phyloP scores from a whole-genome alignment of 768 basidiomycete genomes.

The Mycena sanguinolenta region DNA sequence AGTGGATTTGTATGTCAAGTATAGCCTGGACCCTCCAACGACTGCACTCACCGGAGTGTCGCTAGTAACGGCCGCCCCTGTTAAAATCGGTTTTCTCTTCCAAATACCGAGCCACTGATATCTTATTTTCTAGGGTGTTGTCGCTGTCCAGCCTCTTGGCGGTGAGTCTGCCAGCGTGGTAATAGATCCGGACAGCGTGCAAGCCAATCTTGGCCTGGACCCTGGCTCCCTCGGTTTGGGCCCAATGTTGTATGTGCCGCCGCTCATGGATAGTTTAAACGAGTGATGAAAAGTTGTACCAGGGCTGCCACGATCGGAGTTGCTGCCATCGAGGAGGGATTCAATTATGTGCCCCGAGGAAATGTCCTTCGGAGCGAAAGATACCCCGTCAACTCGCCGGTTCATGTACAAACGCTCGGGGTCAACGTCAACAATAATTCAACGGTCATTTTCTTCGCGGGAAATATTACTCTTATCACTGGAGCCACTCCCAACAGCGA shows the following conservation, averaged over 20 bases:
- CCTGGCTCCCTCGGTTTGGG: neutral
- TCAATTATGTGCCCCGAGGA: neutral
- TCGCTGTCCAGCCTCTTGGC: neutral
- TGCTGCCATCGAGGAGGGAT: neutral
- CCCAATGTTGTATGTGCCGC: neutral
- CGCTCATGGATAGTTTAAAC: neutral
- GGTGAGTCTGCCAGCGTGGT: neutral
- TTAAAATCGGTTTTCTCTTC: neutral
- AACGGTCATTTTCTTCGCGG: neutral
- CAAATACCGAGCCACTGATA: neutral
- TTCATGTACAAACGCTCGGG: neutral
- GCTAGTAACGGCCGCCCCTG: conserved; percentile 5
- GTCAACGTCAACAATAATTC: neutral
- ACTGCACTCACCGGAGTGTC: neutral
- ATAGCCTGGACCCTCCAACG: neutral
- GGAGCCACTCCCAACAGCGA: neutral
- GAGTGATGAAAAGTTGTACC: neutral
- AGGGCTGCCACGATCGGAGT: neutral
- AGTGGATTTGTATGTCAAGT: conserved; percentile 20
- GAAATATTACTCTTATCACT: neutral
- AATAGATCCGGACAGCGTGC: neutral
- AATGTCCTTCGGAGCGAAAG: neutral
- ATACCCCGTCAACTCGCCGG: neutral
- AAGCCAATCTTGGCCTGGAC: neutral
- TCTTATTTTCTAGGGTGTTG: neutral